These are phyloP conservation scores for Hirschioporus abietinus DNA, from an alignment of 768 basidiomycete genomes.

Conservation along the genomic window DNA sequence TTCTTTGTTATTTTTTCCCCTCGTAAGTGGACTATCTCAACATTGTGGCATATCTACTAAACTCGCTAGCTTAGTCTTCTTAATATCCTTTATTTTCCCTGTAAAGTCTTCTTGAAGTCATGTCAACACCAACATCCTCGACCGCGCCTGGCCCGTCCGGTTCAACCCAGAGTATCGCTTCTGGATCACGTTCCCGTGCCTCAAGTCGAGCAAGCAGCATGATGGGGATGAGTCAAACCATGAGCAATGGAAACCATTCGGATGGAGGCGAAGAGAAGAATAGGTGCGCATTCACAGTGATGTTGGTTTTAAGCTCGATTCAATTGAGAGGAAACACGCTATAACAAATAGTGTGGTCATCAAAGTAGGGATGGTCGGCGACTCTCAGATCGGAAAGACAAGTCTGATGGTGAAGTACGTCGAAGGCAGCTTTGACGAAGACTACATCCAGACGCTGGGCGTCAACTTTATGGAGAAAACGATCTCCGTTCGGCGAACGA, in stretches of 20 bases:
- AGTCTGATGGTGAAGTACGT: conserved; percentile 99
- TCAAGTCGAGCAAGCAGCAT: conserved; percentile 1
- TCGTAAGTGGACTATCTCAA: background rate
- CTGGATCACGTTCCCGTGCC: conserved; percentile 1
- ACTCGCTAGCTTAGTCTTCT: background rate
- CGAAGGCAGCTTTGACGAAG: conserved; percentile 97
- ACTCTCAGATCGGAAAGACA: conserved; percentile 99
- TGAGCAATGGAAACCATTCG: conserved; percentile 42
- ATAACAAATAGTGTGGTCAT: conserved; percentile 68
- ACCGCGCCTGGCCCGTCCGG: conserved; percentile 32
- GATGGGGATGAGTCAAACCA: background rate
- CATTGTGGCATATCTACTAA: background rate
- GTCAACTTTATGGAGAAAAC: conserved; percentile 99
- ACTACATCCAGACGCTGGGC: conserved; percentile 99
- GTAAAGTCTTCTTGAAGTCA: conserved; percentile 1
- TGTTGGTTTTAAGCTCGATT: conserved; percentile 7
- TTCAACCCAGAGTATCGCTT: background rate
- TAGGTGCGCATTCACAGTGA: conserved; percentile 35
- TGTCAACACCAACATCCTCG: conserved; percentile 36
- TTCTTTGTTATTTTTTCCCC: background rate
- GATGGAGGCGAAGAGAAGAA: conserved; percentile 75
- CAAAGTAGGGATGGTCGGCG: conserved; percentile 99
- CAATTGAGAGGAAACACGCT: background rate
- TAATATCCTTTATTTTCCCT: conserved; percentile 33
- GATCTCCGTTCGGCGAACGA: conserved; percentile 94